Conservation (phyloP, 768 basidiomycete species). For the Suillus ampliporus region DNA sequence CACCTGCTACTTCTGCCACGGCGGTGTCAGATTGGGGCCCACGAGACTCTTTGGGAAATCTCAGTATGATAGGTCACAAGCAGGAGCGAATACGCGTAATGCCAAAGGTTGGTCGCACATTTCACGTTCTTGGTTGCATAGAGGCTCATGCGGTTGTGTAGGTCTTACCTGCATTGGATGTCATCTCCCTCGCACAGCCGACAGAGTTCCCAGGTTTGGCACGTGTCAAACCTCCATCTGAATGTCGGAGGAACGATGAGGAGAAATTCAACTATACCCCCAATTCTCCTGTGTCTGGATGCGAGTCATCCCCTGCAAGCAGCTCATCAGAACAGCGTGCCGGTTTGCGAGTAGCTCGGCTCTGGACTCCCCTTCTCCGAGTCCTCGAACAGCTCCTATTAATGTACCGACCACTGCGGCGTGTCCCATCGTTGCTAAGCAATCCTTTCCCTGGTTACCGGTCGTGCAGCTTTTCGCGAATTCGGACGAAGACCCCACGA, state of each 20-base stretch:
- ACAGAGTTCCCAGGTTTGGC: neutral
- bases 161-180: conserved; percentile 1
- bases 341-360: neutral
- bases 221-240: neutral
- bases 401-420: neutral
- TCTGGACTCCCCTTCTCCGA: neutral
- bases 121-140: neutral
- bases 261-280: neutral
- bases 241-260: too few relatives aligned
- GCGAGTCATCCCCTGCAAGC: neutral
- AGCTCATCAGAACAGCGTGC: neutral
- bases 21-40: conserved; percentile 6
- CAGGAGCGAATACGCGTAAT: neutral
- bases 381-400: neutral
- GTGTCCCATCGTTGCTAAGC: neutral
- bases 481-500: neutral
- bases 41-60: neutral
- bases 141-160: neutral
- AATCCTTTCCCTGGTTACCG: neutral
- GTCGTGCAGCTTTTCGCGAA: conserved; percentile 4
- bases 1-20: conserved; percentile 6
- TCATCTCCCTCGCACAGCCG: neutral
- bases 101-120: neutral
- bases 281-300: neutral
- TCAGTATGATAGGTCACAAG: neutral